Conservation (phyloP, 345 rosid species). For the Syzygium grande region DNA sequence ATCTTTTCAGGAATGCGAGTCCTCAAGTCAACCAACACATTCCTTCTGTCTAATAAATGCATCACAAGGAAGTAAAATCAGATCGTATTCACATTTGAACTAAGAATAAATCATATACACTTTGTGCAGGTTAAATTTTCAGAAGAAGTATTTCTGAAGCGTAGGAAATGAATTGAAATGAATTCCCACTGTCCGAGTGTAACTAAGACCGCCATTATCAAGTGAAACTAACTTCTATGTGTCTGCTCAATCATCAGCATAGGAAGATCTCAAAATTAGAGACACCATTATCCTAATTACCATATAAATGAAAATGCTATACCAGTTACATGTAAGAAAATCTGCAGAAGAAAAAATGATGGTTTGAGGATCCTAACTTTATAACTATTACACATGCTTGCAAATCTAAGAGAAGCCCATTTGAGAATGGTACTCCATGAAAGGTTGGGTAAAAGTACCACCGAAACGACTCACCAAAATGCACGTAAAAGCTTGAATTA, state of each 20-base stretch:
- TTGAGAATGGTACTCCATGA: background rate
- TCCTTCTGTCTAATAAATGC: conserved; percentile 56
- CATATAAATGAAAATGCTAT: background rate
- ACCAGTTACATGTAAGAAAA: background rate
- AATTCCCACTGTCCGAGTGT: background rate
- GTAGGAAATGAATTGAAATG: background rate
- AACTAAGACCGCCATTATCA: background rate
- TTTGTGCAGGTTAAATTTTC: background rate
- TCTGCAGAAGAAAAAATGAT: background rate
- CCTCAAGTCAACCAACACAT: conserved; percentile 50
- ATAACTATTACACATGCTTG: background rate
- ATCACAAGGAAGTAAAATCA: background rate
- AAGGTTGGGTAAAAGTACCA: background rate
- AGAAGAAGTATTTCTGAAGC: background rate
- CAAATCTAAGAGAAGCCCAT: background rate
- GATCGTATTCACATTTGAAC: background rate
- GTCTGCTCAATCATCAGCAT: background rate
- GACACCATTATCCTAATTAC: background rate
- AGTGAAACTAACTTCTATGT: background rate
- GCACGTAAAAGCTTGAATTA: conserved; percentile 67
- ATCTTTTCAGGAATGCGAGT: conserved; percentile 63
- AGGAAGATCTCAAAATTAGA: background rate
- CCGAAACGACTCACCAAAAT: conserved; percentile 47
- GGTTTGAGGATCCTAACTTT: background rate
- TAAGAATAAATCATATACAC: background rate